Percentiles rank a stretch among this genome's conserved stretches.
Conservation (phyloP, 345 rosid species). For the Brassica incana region DNA sequence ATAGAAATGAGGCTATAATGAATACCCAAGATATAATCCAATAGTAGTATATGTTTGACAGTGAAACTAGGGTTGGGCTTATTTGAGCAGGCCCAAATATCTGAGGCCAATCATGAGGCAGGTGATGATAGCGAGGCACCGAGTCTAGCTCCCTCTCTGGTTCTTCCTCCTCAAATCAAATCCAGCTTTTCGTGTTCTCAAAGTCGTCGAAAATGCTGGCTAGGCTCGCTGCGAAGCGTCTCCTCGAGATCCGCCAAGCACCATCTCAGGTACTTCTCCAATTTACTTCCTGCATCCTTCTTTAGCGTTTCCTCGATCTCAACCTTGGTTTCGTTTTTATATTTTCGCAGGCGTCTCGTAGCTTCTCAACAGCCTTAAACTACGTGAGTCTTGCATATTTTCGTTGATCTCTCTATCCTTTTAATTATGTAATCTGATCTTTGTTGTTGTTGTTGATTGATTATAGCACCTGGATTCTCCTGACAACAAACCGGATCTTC, state of each 20-base stretch:
- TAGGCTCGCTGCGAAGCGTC: conserved; percentile 72
- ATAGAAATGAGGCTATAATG: too few relatives aligned
- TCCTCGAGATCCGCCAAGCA: conserved; percentile 82
- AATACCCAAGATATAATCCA: too few relatives aligned
- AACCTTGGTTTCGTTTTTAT: neutral
- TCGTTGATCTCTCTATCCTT: too few relatives aligned
- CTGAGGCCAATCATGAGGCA: neutral
- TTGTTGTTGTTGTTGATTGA: conserved; percentile 7
- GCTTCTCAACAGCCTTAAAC: conserved; percentile 88
- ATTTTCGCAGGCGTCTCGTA: conserved; percentile 54
- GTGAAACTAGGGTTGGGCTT: too few relatives aligned
- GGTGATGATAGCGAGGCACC: neutral
- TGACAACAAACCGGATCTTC: conserved; percentile 85
- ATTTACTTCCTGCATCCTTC: too few relatives aligned
- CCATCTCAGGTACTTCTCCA: conserved; percentile 49
- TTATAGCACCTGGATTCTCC: conserved; percentile 81
- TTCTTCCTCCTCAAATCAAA: neutral
- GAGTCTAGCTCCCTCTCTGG: neutral
- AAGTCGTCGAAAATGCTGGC: conserved; percentile 54
- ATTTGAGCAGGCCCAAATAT: too few relatives aligned
- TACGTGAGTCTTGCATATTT: conserved; percentile 54
- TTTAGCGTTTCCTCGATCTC: conserved; percentile 26
- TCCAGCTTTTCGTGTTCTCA: neutral
- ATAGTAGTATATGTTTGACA: too few relatives aligned
- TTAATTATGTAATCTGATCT: neutral